phyloP scores from a whole-genome alignment of 805 yeast genomes.

The Ogataea minuta region DNA sequence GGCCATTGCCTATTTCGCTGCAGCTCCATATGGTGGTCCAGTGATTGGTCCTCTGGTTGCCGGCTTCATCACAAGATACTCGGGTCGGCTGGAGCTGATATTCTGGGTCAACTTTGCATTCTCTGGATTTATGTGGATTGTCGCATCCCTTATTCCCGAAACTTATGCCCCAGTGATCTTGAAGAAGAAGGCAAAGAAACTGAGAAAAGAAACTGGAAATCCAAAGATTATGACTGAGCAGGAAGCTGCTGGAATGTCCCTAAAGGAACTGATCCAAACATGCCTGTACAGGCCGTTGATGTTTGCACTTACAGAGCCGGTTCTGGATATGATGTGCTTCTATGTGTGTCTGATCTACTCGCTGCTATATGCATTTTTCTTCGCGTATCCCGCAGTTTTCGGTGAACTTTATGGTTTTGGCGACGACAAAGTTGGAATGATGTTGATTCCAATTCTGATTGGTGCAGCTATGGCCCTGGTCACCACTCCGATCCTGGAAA shows the following conservation, averaged over 20 bases:
- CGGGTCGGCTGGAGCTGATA: conserved; percentile 66
- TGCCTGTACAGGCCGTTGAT: conserved; percentile 79
- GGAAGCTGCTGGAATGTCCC: conserved; percentile 74
- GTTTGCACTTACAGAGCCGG: conserved; percentile 79
- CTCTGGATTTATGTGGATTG: conserved; percentile 79
- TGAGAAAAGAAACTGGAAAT: conserved; percentile 81
- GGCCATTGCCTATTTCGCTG: conserved; percentile 88
- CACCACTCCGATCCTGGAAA: conserved; percentile 76
- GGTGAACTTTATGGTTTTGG: conserved; percentile 70
- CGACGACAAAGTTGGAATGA: conserved; percentile 77
- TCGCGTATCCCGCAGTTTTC: conserved; percentile 91
- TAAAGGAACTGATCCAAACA: conserved; percentile 65
- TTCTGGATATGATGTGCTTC: conserved; percentile 75
- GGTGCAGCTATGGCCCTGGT: conserved; percentile 75
- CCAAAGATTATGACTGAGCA: conserved; percentile 87
- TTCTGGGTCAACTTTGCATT: conserved; percentile 93
- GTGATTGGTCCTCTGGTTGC: conserved; percentile 85
- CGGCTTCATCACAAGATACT: conserved; percentile 75
- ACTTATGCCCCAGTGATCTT: conserved; percentile 84
- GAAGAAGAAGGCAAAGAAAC: conserved; percentile 57
- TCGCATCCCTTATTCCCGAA: conserved; percentile 72
- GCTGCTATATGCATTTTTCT: conserved; percentile 88
- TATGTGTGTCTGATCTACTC: conserved; percentile 89
- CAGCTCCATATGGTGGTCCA: conserved; percentile 92
- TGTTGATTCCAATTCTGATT: conserved; percentile 86